Base-by-base conservation (phyloP, 257 asterid genomes). In the Pogostemon cablin region DNA sequence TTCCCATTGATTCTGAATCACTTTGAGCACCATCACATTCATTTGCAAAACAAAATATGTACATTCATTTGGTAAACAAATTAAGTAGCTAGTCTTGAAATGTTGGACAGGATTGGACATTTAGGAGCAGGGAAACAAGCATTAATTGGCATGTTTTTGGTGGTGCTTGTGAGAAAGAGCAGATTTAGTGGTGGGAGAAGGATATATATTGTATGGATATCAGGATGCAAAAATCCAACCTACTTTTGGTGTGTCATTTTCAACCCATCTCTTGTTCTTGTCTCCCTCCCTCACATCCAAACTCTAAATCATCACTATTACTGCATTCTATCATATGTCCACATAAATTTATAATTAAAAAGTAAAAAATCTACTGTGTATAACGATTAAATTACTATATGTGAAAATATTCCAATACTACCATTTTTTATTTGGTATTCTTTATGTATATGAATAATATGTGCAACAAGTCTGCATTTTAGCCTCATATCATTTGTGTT, bases 251-350 rank as follows among this genome's bases (percentile, higher is more conserved):
- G 66, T 62, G 65, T 75, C 71, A 49, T 35, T 49, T 25, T 42
- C 54, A 67, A 79, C 87, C 93, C 93, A 85, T 85, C 61, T 68
- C 71, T 73, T 85, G 81, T 84, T 71, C 76, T 70, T 79, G 76
- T 58, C 72, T 66, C 66, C 25, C 71, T 50, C 9, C 4, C 82
- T 72, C 32, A 25, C 32, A 25, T 25, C 48, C 79, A 58, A 62
- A 44, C 64, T 67, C 72, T 1, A 25, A 25, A 25, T 25, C 32
- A 25, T 25, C 32, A 25, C 32, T 25, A 25, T 25, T 25, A 25
- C 32, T 25, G 32, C 32, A 25, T 25, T 25, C 32, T 25, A 25
- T 25, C 32, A 25, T 25, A 25, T 25, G 32, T 25, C 32, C 32
- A 25, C 32, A 25, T 25, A 25, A 25, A 25, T 25, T 25, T 25